phyloP scores from a whole-genome alignment of 2,329 filamentous ascomycete species.

The Zelopaecilomyces penicillatus region DNA sequence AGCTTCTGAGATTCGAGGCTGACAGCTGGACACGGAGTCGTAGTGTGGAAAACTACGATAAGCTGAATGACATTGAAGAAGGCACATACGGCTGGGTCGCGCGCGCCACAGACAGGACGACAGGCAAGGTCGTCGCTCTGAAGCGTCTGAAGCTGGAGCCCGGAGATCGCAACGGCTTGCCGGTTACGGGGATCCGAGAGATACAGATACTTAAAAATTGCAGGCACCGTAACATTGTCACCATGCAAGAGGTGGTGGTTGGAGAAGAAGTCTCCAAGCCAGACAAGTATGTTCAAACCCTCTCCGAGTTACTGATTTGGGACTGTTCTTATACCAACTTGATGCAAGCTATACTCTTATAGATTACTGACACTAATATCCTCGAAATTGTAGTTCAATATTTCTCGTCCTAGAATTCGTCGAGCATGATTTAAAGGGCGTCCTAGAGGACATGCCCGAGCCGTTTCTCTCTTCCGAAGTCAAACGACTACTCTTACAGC shows the following conservation, averaged over 20 bases:
- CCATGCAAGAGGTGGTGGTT: conserved; percentile 74
- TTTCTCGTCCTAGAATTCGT: conserved; percentile 96
- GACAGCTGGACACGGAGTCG: conserved; percentile 61
- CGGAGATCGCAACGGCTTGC: conserved; percentile 65
- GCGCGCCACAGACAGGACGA: conserved; percentile 64
- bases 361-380: background rate
- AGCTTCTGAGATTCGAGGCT: conserved; percentile 63
- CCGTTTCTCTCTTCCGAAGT: conserved; percentile 88
- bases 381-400: conserved; percentile 45
- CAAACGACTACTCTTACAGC: conserved; percentile 81
- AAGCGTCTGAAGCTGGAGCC: conserved; percentile 89
- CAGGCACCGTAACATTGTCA: conserved; percentile 73
- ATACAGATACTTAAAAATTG: conserved; percentile 84
- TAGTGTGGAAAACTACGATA: conserved; percentile 81
- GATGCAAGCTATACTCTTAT: background rate
- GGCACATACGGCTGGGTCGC: conserved; percentile 94
- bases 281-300: conserved; percentile 38
- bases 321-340: background rate
- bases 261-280: conserved; percentile 50
- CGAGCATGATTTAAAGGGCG: conserved; percentile 90
- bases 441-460: conserved; percentile 89
- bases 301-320: background rate
- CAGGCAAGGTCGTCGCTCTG: conserved; percentile 76
- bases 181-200: conserved; percentile 86
- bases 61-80: conserved; percentile 94